Conservation (phyloP, 495 filamentous ascomycete genomes). For the Penicillium subrubescens region DNA sequence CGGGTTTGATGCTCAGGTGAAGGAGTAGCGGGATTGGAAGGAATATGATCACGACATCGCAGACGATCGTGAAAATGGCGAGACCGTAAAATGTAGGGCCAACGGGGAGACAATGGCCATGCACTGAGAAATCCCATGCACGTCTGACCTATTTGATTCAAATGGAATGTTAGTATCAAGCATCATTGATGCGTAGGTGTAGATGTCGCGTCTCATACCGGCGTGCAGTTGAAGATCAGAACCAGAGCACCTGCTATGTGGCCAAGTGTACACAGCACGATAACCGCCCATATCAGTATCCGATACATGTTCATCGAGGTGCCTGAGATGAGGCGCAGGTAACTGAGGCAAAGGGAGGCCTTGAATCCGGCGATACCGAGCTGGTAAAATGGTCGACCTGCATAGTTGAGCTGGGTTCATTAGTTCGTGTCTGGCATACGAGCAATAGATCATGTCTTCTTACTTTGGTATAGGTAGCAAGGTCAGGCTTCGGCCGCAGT, state of each 20-base stretch:
- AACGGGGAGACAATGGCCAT: conserved; percentile 52
- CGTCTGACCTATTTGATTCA: conserved; percentile 38
- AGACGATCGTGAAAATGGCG: conserved; percentile 54
- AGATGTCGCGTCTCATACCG: conserved; percentile 34
- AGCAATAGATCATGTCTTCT: background rate
- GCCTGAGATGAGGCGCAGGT: conserved; percentile 54
- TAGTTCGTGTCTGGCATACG: background rate
- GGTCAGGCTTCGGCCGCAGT: conserved; percentile 40
- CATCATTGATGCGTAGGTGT: background rate
- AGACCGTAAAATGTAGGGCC: conserved; percentile 56
- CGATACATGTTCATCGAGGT: conserved; percentile 50
- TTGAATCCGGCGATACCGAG: conserved; percentile 62
- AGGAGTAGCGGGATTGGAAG: conserved; percentile 57
- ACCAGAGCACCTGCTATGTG: conserved; percentile 54
- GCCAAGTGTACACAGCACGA: conserved; percentile 42
- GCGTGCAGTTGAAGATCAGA: conserved; percentile 55
- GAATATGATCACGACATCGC: conserved; percentile 54
- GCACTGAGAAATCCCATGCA: conserved; percentile 45
- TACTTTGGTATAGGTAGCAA: conserved; percentile 45
- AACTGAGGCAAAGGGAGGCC: conserved; percentile 58
- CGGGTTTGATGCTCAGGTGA: conserved; percentile 48
- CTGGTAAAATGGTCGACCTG: conserved; percentile 61
- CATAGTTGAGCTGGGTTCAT: conserved; percentile 48
- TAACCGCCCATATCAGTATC: conserved; percentile 49
- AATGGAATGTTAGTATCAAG: background rate